Evolutionary conservation across 2,329 filamentous ascomycete genomes (phyloP).

Genomic region (Aspergillus puulaauensis): DNA sequence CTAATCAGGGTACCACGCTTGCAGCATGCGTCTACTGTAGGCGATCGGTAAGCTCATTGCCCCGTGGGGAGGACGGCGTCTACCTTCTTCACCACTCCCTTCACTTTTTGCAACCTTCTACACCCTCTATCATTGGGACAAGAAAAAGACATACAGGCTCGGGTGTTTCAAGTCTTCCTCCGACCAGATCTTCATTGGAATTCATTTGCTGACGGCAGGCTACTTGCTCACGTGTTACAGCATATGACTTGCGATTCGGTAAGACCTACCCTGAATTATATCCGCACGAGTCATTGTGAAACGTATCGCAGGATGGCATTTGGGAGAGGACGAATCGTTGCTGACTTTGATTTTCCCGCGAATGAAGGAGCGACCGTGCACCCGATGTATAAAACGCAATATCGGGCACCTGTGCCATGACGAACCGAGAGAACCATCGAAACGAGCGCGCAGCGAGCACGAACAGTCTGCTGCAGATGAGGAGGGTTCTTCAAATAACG

Average conservation of each 20-base stretch:
- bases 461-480: slow-evolving; percentile 61
- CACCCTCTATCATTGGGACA: background rate
- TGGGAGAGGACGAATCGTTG: slow-evolving; percentile 24
- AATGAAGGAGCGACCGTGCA: slow-evolving; percentile 85
- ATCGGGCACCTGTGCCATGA: slow-evolving; percentile 98
- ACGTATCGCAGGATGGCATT: slow-evolving; percentile 19
- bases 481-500: slow-evolving; percentile 49
- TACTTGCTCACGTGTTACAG: slow-evolving; percentile 53
- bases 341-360: slow-evolving; percentile 24
- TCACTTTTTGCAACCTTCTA: background rate
- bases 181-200: slow-evolving; percentile 16
- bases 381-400: slow-evolving; percentile 95
- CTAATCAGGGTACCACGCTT: slow-evolving; percentile 33
- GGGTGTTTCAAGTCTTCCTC: slow-evolving; percentile 17
- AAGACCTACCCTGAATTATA: slow-evolving; percentile 45
- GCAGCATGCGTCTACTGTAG: slow-evolving; percentile 86
- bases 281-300: slow-evolving; percentile 22
- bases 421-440: slow-evolving; percentile 84
- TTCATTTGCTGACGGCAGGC: slow-evolving; percentile 48
- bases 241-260: slow-evolving; percentile 93
- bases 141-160: slow-evolving; percentile 4
- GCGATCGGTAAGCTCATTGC: slow-evolving; percentile 71
- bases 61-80: background rate
- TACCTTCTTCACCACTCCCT: background rate
- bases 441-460: slow-evolving; percentile 71